Evolutionary conservation across 768 basidiomycete species (phyloP).

Genomic region (Dentipellis sp.): DNA sequence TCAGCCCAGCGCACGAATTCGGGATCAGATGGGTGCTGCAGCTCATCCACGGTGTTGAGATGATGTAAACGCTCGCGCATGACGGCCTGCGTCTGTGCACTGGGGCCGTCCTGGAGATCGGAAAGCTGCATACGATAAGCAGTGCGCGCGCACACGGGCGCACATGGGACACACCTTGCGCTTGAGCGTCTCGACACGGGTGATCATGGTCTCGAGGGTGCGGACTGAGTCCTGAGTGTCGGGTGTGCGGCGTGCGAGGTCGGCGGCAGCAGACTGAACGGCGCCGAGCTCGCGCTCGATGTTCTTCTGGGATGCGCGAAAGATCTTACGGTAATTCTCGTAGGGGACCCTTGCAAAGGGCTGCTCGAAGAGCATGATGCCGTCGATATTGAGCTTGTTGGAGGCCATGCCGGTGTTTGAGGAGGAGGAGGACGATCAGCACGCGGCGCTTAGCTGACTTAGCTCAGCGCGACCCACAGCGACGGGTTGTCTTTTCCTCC

Average conservation of each 20-base stretch:
- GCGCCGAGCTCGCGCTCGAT: constrained; percentile 71
- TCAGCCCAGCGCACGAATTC: constrained; percentile 74
- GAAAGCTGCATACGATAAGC: constrained; percentile 29
- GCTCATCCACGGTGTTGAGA: constrained; percentile 50
- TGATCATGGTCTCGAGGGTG: constrained; percentile 68
- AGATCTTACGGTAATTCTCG: constrained; percentile 84
- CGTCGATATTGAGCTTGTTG: constrained; percentile 60
- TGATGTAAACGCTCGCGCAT: constrained; percentile 70
- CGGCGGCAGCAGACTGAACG: constrained; percentile 46
- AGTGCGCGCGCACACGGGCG: not conserved
- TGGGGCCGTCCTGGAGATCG: constrained; percentile 38
- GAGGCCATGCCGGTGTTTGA: constrained; percentile 15
- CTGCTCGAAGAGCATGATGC: constrained; percentile 75
- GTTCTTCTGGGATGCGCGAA: constrained; percentile 71
- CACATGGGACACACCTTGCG: constrained; percentile 57
- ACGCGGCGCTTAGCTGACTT: not conserved
- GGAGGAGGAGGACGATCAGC: not conserved
- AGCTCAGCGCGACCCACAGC: not conserved
- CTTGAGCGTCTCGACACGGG: constrained; percentile 70
- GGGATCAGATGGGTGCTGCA: constrained; percentile 40
- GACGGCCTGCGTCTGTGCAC: constrained; percentile 55
- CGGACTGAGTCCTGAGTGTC: constrained; percentile 42
- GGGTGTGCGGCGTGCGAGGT: constrained; percentile 43
- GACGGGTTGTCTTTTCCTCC: not conserved
- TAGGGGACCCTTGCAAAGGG: constrained; percentile 79